These are phyloP conservation scores for Mytilinidion resinicola DNA, from an alignment of 495 filamentous ascomycete species.

Conservation along the genomic window DNA sequence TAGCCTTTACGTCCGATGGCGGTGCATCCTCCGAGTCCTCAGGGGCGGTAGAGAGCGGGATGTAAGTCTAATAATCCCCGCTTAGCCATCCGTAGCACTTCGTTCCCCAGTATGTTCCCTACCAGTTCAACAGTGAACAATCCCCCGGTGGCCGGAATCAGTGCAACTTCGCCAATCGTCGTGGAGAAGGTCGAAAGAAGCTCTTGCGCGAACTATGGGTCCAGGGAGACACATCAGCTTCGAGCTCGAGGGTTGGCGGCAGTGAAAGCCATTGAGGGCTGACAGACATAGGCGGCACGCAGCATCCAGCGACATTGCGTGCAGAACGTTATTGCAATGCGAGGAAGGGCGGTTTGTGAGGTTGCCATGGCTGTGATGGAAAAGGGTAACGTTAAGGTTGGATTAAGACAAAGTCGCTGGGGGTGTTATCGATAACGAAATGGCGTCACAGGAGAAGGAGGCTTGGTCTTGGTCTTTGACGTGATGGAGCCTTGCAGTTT, in stretches of 20 bases:
- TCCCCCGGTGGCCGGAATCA: constrained; percentile 79
- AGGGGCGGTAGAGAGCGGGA: background rate
- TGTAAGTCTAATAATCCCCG: constrained; percentile 2
- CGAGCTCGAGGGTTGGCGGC: background rate
- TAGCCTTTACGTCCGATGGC: constrained; percentile 22
- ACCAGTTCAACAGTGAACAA: constrained; percentile 52
- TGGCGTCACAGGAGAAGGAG: background rate
- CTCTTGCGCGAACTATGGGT: constrained; percentile 79
- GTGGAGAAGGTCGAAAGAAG: constrained; percentile 92
- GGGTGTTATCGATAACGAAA: background rate
- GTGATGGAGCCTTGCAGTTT: too few species aligned
- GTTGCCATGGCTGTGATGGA: constrained; percentile 7
- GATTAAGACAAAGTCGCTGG: background rate
- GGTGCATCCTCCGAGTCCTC: background rate
- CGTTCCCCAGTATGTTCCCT: constrained; percentile 39
- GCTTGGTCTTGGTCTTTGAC: too few species aligned
- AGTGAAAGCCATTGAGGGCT: background rate
- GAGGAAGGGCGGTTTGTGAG: constrained; percentile 28
- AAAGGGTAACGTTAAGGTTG: background rate
- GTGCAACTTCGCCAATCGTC: constrained; percentile 80
- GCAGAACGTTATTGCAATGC: constrained; percentile 40
- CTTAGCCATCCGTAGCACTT: background rate
- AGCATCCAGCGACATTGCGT: constrained; percentile 68
- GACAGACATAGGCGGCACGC: constrained; percentile 53
- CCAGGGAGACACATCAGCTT: background rate